Evolutionary conservation across 1,284 basidiomycete genomes (phyloP), one percentile per base, ranked within the genome.

Genomic region (Bjerkandera adusta): DNA sequence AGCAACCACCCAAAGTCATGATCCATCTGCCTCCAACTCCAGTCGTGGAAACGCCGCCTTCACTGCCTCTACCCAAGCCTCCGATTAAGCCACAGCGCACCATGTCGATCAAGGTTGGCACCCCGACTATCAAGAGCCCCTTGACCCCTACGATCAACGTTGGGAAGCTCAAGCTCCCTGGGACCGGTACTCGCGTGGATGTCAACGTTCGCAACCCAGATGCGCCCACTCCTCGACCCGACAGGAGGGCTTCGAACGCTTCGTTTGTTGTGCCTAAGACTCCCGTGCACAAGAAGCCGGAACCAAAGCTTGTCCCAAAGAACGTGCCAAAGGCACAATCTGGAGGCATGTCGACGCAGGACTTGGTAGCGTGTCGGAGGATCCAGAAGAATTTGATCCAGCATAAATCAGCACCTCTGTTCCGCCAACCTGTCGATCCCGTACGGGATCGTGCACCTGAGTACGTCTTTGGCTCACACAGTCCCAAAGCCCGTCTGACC

Each of bases 401-500:
- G 24, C 74, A 87, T 64, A 91, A 89, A 66, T 81, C 80, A 53
- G 82, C 86, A 1, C 62, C 67, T 27, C 63, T 89, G 48, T 98
- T 98, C 68, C 70, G 86, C 41, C 83, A 89, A 49, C 92, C 96
- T 24, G 95, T 98, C 20, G 96, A 95, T 66, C 90, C 92, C 18
- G 79, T 94, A 18, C 76, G 91, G 54, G 90, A 95, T 59, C 76
- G 80, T 58, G 90, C 90, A 13, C 89, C 89, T 13, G 85, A 89
- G 89, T 93, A 62, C 44, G 78, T 71, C 25, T 30, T 15, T 30
- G 5, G 49, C 35, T 7, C 33, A 11, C 13, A 8, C 16, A 38
- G 3, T 10, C 18, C 25, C 34, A 37, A 6, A 26, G 18, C 15
- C 13, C 48, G 34, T 50, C 46, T 30, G 33, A 37, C 21, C 30